Evolutionary conservation across 139 green algal genomes (phyloP).

Genomic region (Chlorella vulgaris): DNA sequence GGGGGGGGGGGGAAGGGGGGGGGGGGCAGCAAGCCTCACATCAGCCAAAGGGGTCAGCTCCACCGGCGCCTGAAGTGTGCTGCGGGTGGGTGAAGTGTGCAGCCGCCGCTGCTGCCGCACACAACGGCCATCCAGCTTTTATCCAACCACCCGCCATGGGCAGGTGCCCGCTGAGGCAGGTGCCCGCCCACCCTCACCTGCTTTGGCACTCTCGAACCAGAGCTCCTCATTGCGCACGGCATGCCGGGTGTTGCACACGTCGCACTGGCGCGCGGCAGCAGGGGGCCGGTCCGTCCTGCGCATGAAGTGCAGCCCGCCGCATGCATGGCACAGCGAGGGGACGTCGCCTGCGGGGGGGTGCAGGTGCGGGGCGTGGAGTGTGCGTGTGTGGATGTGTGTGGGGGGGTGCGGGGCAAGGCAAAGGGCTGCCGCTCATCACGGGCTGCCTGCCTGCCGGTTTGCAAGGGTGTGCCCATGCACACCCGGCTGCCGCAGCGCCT

Average conservation of each 20-base stretch:
- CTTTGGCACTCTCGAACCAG: conserved; percentile 18
- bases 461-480: no score
- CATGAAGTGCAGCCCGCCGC: conserved; percentile 27
- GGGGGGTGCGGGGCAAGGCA: no score
- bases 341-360: not conserved
- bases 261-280: conserved; percentile 12
- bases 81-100: not conserved
- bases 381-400: no score
- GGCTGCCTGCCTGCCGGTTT: no score
- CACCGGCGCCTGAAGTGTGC: not conserved
- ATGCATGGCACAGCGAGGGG: conserved; percentile 1
- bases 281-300: conserved; percentile 8
- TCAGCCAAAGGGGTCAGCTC: no score
- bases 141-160: no score
- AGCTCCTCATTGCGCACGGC: conserved; percentile 17
- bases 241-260: conserved; percentile 24
- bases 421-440: no score
- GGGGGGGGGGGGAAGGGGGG: no score
- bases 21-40: no score
- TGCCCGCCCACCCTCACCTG: conserved; percentile 1
- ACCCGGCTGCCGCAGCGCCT: no score
- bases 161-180: no score
- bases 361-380: not conserved
- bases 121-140: no score
- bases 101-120: not conserved